These are phyloP conservation scores for Fusarium zealandicum DNA, from an alignment of 2,329 filamentous ascomycete genomes.

Conservation along the genomic window DNA sequence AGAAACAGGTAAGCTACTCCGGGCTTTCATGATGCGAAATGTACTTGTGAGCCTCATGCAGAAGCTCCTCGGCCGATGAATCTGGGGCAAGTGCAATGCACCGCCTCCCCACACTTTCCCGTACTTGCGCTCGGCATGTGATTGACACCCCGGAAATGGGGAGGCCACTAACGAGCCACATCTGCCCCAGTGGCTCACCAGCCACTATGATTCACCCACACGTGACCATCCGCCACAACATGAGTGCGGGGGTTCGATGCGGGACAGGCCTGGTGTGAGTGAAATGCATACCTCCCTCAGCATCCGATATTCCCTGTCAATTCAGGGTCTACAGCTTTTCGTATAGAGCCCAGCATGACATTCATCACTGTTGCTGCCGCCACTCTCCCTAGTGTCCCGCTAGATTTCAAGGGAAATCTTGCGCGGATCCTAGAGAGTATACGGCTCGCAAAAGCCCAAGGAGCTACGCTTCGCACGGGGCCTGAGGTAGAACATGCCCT, in stretches of 20 bases:
- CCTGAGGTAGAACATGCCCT: conserved; percentile 58
- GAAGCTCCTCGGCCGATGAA: conserved; percentile 41
- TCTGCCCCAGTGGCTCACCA: conserved; percentile 21
- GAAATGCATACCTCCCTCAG: too few species aligned
- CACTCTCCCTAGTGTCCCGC: conserved; percentile 49
- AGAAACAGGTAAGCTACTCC: conserved; percentile 9
- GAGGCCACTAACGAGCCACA: conserved; percentile 21
- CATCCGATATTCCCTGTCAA: too few species aligned
- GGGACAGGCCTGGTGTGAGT: too few species aligned
- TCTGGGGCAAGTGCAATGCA: conserved; percentile 37
- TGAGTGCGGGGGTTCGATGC: too few species aligned
- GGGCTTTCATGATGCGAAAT: conserved; percentile 11
- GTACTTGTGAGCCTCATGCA: conserved; percentile 28
- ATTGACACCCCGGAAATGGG: conserved; percentile 31
- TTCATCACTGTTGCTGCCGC: conserved; percentile 46
- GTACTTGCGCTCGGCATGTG: conserved; percentile 37
- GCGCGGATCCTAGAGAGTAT: conserved; percentile 70
- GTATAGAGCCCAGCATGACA: not conserved
- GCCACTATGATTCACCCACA: conserved; percentile 7
- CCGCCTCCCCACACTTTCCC: conserved; percentile 36
- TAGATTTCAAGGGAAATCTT: conserved; percentile 60
- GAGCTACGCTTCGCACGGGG: conserved; percentile 68
- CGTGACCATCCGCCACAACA: too few species aligned
- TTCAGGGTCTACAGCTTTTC: too few species aligned
- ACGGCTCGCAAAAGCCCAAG: conserved; percentile 62